phyloP scores from a whole-genome alignment of 2,329 filamentous ascomycete genomes.

The Phaeophleospora eucalypticola region DNA sequence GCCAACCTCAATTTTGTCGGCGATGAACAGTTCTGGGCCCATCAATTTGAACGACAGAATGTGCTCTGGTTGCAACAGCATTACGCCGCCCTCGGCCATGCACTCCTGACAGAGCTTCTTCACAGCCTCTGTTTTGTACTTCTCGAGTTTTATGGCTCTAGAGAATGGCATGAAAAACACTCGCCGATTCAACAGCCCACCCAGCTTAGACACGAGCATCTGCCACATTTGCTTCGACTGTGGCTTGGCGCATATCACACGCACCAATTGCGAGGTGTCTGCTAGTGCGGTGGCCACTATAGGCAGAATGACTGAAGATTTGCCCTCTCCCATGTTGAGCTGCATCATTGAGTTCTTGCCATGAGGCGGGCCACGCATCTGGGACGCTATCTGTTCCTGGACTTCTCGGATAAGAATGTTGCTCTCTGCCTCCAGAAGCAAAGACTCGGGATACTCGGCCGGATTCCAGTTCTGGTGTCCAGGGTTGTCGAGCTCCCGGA shows the following conservation, averaged over 20 bases:
- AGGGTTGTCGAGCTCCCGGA: constrained; percentile 44
- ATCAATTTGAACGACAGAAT: constrained; percentile 62
- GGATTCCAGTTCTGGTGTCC: constrained; percentile 58
- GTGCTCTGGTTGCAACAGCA: constrained; percentile 61
- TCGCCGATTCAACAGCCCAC: constrained; percentile 52
- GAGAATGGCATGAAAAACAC: constrained; percentile 58
- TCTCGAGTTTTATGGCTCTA: constrained; percentile 42
- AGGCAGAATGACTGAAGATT: constrained; percentile 65
- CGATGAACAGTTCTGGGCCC: constrained; percentile 54
- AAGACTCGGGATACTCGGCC: constrained; percentile 54
- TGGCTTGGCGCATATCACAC: constrained; percentile 55
- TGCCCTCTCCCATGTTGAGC: constrained; percentile 68
- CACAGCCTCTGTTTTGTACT: constrained; percentile 32
- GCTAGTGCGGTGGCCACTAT: constrained; percentile 51
- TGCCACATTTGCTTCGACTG: constrained; percentile 56
- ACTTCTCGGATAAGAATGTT: constrained; percentile 58
- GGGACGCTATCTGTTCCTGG: constrained; percentile 59
- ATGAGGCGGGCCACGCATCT: constrained; percentile 50
- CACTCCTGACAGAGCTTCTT: constrained; percentile 41
- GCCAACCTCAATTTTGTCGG: constrained; percentile 42
- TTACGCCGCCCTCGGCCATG: constrained; percentile 45
- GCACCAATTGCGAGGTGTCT: constrained; percentile 42
- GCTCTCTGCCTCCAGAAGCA: constrained; percentile 63
- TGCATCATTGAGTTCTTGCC: constrained; percentile 55
- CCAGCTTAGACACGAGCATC: constrained; percentile 52